These are phyloP conservation scores for Chaetomiaceae sp. DNA, from an alignment of 2,329 filamentous ascomycete species.

Conservation along the genomic window DNA sequence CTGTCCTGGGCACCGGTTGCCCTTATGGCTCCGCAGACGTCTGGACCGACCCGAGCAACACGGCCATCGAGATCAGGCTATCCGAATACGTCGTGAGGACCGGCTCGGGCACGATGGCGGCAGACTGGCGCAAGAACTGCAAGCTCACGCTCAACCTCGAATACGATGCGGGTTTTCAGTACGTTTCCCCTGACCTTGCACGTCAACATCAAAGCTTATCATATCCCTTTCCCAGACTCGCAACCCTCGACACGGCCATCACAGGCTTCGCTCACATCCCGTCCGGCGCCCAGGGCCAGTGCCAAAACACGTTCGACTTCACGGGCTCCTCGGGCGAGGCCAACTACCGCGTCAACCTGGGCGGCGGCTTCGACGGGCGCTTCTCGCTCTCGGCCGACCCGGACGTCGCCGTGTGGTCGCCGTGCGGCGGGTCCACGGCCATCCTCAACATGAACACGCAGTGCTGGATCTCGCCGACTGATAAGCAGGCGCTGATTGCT, in stretches of 20 bases:
- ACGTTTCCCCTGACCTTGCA: not conserved
- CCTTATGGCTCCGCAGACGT: slow-evolving; percentile 10
- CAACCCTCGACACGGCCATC: slow-evolving; percentile 11
- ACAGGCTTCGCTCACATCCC: slow-evolving; percentile 19
- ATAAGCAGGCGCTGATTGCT: slow-evolving; percentile 11
- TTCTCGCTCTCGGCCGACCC: slow-evolving; percentile 17
- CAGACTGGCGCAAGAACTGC: slow-evolving; percentile 21
- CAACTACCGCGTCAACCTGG: slow-evolving; percentile 6
- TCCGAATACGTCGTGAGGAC: slow-evolving; percentile 16
- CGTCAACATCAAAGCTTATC: not conserved
- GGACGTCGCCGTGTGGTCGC: slow-evolving; percentile 14
- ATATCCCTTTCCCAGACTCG: not conserved
- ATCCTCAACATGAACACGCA: slow-evolving; percentile 16
- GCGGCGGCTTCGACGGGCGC: slow-evolving; percentile 12
- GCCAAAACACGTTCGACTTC: slow-evolving; percentile 21
- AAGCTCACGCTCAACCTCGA: slow-evolving; percentile 21
- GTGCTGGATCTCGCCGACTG: slow-evolving; percentile 11
- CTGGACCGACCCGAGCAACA: slow-evolving; percentile 7
- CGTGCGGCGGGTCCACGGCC: slow-evolving; percentile 18
- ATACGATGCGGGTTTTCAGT: slow-evolving; percentile 22
- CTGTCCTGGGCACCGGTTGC: slow-evolving; percentile 9
- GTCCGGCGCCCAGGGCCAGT: slow-evolving; percentile 6
- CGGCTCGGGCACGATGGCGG: slow-evolving; percentile 9
- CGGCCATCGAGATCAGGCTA: slow-evolving; percentile 15
- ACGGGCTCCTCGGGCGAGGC: slow-evolving; percentile 12